phyloP scores from a whole-genome alignment of 2,329 filamentous ascomycete species.

The Epichloe elymi region DNA sequence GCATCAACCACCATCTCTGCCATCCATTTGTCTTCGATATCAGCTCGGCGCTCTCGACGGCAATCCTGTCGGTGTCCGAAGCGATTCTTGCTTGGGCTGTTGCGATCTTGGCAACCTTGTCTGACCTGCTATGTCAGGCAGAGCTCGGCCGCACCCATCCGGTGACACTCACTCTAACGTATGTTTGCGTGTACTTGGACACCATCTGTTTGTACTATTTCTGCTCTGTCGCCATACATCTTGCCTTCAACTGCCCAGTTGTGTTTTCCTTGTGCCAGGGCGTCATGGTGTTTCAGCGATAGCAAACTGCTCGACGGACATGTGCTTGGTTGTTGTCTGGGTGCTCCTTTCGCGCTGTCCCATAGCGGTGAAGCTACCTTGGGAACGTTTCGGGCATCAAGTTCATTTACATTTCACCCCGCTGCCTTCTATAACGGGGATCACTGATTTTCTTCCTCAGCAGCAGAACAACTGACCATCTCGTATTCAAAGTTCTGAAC shows the following conservation, averaged over 20 bases:
- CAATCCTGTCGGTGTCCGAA: background rate
- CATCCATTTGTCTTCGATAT: background rate
- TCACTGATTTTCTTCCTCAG: background rate
- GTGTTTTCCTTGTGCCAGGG: background rate
- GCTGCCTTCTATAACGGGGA: background rate
- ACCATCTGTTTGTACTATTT: background rate
- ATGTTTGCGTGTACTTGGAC: background rate
- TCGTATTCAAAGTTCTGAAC: background rate
- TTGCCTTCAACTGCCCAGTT: background rate
- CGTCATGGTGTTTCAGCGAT: background rate
- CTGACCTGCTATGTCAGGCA: background rate
- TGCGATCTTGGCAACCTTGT: background rate
- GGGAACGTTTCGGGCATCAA: background rate
- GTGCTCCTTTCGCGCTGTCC: background rate
- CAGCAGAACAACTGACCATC: background rate
- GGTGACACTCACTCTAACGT: constrained; percentile 1
- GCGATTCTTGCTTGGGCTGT: background rate
- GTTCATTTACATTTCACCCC: background rate
- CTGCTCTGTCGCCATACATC: background rate
- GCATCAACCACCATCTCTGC: background rate
- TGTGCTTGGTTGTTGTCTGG: background rate
- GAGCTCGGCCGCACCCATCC: background rate
- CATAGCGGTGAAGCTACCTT: background rate
- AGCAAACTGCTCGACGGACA: constrained; percentile 1
- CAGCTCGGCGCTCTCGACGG: background rate